Percentiles rank a stretch among this genome's conserved stretches.
Conservation (phyloP, 306 rosid species). For the Phaseolus lunatus region DNA sequence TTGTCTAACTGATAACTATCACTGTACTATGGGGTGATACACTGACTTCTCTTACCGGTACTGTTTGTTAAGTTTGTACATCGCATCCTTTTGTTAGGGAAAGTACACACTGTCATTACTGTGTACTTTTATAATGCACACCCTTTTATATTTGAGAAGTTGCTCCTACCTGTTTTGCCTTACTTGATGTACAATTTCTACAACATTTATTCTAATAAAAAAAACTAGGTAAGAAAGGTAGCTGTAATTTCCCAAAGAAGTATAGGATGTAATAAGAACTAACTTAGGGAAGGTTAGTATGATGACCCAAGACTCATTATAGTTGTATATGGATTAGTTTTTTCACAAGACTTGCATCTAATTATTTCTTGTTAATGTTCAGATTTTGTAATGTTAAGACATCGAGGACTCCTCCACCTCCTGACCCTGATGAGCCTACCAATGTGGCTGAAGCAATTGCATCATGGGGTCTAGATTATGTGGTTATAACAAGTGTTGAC, state of each 20-base stretch:
- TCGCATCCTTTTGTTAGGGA: not conserved
- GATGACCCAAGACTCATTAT: not conserved
- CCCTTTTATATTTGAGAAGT: constrained; percentile 4
- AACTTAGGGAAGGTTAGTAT: not conserved
- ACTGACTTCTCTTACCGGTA: not conserved
- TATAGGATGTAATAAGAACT: constrained; percentile 10
- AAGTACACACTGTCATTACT: not conserved
- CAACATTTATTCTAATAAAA: not conserved
- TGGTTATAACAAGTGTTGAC: constrained; percentile 98
- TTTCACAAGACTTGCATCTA: constrained; percentile 29
- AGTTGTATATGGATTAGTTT: constrained; percentile 4
- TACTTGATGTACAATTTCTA: not conserved
- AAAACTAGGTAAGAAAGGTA: not conserved
- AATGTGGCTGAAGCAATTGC: constrained; percentile 99
- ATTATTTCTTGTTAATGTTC: constrained; percentile 37
- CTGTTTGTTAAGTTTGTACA: not conserved
- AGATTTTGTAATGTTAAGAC: constrained; percentile 99
- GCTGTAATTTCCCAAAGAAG: not conserved
- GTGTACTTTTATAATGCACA: not conserved
- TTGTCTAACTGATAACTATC: not conserved
- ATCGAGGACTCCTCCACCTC: constrained; percentile 93
- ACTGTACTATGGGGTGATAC: not conserved
- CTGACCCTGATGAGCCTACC: constrained; percentile 89
- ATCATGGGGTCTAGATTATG: constrained; percentile 98
- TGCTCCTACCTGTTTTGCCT: not conserved